Base-by-base conservation (phyloP, 129 eudicot genomes). In the Lactuca saligna region DNA sequence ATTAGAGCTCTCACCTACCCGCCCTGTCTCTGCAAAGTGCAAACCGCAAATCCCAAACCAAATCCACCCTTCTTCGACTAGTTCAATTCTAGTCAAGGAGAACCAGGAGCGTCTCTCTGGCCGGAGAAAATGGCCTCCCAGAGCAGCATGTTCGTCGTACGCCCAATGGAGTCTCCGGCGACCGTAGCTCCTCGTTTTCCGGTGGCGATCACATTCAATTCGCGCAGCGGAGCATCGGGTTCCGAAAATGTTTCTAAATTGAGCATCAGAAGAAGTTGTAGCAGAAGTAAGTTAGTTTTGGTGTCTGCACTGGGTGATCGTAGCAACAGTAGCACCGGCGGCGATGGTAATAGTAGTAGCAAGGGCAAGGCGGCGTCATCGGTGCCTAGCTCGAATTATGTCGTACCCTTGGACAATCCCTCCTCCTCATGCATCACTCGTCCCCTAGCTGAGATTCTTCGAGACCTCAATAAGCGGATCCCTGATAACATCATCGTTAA, bases 381-480 rank as follows among this genome's bases (percentile, higher is more conserved):
- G 3, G 81, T 87, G 4, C 91, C 91, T 35, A 85, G 79, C 76
- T 79, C 92, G 4, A 88, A 91, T 84, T 91, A 91, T 48, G 88
- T 88, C 78, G 97, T 91, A n/a, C 97, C 97, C 29, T 51, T 91
- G 54, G 97, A 91, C 60, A 74, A 78, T 54, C 56, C 86, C 0
- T 56, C 86, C 0, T 72, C 82, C 8, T 75, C 94, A 33, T 79
- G 95, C 74, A 92, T 92, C 80, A 92, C 95, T 49, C 85, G 98
- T 41, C 96, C 98, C 0, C 81, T 92, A 0, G 87, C 81, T 10
- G 98, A 92, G 87, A 88, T 91, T 29, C 85, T 88, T 7, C 79
- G 96, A 57, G 97, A 91, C 82, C 96, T 91, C 51, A 91, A 91
- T 76, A 91, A 91, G 82, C 82, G 94, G 78, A 82, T 88, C 61